Conservation (phyloP, 306 rosid species). For the Trifolium dubium region DNA sequence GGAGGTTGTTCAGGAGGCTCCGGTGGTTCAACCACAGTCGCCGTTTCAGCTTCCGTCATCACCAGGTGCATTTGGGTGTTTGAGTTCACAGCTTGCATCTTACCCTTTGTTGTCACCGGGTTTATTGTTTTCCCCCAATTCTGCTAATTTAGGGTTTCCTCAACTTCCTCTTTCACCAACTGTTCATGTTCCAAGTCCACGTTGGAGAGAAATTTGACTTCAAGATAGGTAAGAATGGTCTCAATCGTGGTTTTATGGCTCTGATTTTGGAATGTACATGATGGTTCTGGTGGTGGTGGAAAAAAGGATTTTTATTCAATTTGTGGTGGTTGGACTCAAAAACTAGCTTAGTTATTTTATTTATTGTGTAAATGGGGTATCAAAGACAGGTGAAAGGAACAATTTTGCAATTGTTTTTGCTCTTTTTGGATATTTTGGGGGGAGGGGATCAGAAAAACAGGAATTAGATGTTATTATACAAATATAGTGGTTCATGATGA, state of each 20-base stretch:
- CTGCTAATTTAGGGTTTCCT: conserved; percentile 78
- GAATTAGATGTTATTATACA: conserved; percentile 50
- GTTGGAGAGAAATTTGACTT: conserved; percentile 69
- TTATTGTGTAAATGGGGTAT: conserved; percentile 67
- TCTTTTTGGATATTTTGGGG: conserved; percentile 42
- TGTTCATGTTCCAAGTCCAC: conserved; percentile 80
- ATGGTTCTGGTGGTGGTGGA: conserved; percentile 36
- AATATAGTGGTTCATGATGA: conserved; percentile 44
- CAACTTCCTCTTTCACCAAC: conserved; percentile 94
- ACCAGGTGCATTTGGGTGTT: conserved; percentile 78
- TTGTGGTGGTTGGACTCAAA: conserved; percentile 51
- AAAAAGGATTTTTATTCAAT: conserved; percentile 55
- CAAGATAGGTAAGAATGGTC: conserved; percentile 45
- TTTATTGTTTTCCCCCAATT: conserved; percentile 68
- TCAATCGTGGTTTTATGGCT: conserved; percentile 40
- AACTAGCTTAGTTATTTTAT: conserved; percentile 45
- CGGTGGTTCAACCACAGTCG: conserved; percentile 33
- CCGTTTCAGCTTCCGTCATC: conserved; percentile 65
- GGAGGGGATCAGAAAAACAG: conserved; percentile 17
- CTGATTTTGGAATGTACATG: conserved; percentile 60
- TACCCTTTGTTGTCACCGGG: conserved; percentile 75
- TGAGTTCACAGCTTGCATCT: conserved; percentile 80
- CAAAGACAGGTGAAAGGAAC: conserved; percentile 54
- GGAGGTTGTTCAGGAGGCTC: not conserved
- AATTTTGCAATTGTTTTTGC: conserved; percentile 52